phyloP scores from a whole-genome alignment of 495 filamentous ascomycete genomes.

The Aspergillus asperescens region DNA sequence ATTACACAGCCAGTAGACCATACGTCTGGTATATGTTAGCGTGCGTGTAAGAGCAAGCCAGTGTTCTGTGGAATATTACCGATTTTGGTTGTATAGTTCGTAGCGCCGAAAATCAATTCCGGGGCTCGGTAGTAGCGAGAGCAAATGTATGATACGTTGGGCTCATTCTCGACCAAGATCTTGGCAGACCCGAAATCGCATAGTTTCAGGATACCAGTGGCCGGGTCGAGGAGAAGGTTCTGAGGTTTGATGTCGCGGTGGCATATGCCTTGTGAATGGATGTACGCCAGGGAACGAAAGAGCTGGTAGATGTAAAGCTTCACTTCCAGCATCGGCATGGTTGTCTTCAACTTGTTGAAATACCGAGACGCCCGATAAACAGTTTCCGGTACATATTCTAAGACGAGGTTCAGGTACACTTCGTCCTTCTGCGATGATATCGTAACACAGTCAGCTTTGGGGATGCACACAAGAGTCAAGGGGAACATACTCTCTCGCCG shows the following conservation, averaged over 20 bases:
- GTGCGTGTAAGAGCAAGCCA: neutral
- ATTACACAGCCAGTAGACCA: slow-evolving; percentile 99
- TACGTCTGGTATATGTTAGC: slow-evolving; percentile 64
- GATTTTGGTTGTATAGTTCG: slow-evolving; percentile 99
- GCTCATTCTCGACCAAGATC: slow-evolving; percentile 97
- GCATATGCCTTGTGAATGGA: slow-evolving; percentile 98
- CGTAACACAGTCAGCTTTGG: slow-evolving; percentile 15
- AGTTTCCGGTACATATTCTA: slow-evolving; percentile 97
- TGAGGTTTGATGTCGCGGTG: slow-evolving; percentile 99
- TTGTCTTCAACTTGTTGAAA: slow-evolving; percentile 99
- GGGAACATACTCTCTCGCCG: slow-evolving; percentile 72
- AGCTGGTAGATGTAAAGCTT: slow-evolving; percentile 99
- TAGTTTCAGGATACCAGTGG: slow-evolving; percentile 87
- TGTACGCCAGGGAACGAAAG: slow-evolving; percentile 96
- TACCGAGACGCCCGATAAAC: slow-evolving; percentile 98
- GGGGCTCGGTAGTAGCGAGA: slow-evolving; percentile 98
- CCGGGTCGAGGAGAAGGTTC: slow-evolving; percentile 88
- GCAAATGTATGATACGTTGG: slow-evolving; percentile 99
- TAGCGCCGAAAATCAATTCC: slow-evolving; percentile 97
- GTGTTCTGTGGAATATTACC: slow-evolving; percentile 50
- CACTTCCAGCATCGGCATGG: slow-evolving; percentile 97
- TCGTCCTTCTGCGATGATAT: slow-evolving; percentile 75
- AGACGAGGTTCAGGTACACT: slow-evolving; percentile 96
- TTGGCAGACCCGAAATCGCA: slow-evolving; percentile 99
- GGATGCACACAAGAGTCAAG: neutral